Conservation (phyloP, 2,329 filamentous ascomycete species). For the Sporothrix curviconia region DNA sequence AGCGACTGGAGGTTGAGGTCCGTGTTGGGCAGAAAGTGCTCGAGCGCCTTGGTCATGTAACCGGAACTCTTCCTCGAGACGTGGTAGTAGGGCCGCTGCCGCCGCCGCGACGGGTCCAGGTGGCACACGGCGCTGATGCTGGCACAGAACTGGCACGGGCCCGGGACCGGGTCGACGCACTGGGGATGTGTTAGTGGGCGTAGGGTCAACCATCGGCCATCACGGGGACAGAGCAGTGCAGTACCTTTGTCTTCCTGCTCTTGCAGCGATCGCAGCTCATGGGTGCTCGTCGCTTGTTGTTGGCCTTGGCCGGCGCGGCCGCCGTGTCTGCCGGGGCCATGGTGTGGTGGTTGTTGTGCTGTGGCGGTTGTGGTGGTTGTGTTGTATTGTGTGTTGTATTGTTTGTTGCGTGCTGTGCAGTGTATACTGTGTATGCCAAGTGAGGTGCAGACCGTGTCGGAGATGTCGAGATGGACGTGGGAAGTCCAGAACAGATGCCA, state of each 20-base stretch:
- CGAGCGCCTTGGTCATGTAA: conserved; percentile 25
- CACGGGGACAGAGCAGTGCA: no score
- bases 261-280: conserved; percentile 29
- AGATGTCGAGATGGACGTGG: background rate
- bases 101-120: conserved; percentile 24
- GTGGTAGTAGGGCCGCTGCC: conserved; percentile 27
- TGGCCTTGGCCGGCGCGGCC: background rate
- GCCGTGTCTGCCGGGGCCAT: background rate
- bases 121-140: conserved; percentile 24
- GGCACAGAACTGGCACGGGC: conserved; percentile 25
- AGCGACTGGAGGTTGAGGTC: conserved; percentile 23
- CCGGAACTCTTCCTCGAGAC: conserved; percentile 27
- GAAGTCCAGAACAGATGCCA: background rate
- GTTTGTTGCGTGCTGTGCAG: background rate
- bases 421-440: background rate
- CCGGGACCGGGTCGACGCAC: conserved; percentile 23
- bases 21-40: conserved; percentile 24
- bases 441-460: background rate
- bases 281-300: conserved; percentile 22
- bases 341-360: no score
- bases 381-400: background rate
- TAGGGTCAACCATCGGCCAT: background rate
- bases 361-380: no score
- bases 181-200: no score
- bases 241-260: conserved; percentile 25